Conservation (phyloP, 106 monocot species). For the Platanthera guangdongensis region DNA sequence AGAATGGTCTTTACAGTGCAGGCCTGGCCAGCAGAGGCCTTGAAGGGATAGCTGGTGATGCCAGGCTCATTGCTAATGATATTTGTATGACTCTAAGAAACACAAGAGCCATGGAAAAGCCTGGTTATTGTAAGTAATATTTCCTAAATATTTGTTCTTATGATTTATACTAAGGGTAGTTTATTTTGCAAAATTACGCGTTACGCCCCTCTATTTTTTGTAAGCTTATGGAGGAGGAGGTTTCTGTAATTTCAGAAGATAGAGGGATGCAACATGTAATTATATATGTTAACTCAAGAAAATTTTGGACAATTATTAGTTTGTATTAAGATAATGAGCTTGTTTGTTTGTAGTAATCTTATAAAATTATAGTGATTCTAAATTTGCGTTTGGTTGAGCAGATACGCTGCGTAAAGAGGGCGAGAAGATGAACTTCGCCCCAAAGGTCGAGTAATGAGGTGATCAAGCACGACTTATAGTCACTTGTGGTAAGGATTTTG, state of each 20-base stretch:
- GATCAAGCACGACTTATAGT: background rate
- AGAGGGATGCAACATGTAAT: too few relatives aligned
- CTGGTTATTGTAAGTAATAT: background rate
- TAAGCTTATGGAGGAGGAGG: too few relatives aligned
- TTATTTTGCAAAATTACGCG: too few relatives aligned
- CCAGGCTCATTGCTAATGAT: constrained; percentile 47
- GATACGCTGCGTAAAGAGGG: background rate
- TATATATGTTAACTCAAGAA: too few relatives aligned
- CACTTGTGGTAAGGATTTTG: too few relatives aligned
- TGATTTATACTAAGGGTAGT: too few relatives aligned
- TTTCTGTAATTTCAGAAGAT: too few relatives aligned
- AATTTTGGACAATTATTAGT: too few relatives aligned
- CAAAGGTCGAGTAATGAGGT: background rate
- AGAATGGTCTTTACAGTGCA: constrained; percentile 54
- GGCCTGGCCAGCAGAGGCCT: constrained; percentile 39
- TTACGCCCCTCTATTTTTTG: too few relatives aligned
- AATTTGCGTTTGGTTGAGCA: background rate
- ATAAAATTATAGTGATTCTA: background rate
- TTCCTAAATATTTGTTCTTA: too few relatives aligned
- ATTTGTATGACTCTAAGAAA: constrained; percentile 18
- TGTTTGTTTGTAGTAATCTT: too few relatives aligned
- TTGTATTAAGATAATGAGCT: too few relatives aligned
- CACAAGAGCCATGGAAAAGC: background rate
- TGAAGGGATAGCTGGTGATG: constrained; percentile 50
- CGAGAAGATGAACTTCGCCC: background rate